Percentiles rank a stretch among this genome's conserved stretches.
phyloP scores from a whole-genome alignment of 2,329 filamentous ascomycete genomes.

The Helotiales sp. region DNA sequence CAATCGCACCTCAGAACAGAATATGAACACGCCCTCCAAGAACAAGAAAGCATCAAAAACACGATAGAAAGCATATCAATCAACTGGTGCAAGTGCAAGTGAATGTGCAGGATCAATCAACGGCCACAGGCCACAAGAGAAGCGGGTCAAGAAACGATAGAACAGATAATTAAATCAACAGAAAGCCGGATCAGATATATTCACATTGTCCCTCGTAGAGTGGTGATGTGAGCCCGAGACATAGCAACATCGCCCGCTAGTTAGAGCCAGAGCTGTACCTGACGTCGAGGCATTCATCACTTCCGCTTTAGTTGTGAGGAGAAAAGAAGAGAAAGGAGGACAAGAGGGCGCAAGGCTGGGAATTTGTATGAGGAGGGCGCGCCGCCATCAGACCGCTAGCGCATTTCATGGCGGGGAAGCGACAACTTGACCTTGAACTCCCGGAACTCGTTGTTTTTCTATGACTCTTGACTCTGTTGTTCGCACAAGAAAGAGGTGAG shows the following conservation, averaged over 20 bases:
- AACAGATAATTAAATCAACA: conserved; percentile 41
- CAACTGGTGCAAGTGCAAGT: neutral
- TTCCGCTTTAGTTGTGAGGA: conserved; percentile 77
- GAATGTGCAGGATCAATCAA: conserved; percentile 1
- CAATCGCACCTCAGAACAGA: neutral
- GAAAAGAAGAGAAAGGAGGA: conserved; percentile 46
- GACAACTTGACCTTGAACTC: neutral
- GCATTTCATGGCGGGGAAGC: conserved; percentile 15
- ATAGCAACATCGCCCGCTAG: conserved; percentile 67
- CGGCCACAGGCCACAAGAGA: conserved; percentile 11
- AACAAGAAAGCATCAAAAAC: neutral
- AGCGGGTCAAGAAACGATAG: conserved; percentile 24
- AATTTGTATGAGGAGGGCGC: conserved; percentile 4
- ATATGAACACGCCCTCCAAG: neutral
- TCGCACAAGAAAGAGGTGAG: conserved; percentile 17
- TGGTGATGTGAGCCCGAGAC: conserved; percentile 68
- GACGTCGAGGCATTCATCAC: conserved; percentile 71
- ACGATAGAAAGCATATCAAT: neutral
- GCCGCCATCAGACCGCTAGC: conserved; percentile 3
- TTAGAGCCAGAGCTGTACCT: conserved; percentile 58
- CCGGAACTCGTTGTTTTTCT: neutral
- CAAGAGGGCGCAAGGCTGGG: conserved; percentile 8
- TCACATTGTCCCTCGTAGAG: conserved; percentile 67
- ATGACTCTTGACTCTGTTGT: conserved; percentile 2
- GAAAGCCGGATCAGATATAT: conserved; percentile 62